Base-by-base conservation (phyloP, 441 rosid genomes). In the Gossypium laxum region DNA sequence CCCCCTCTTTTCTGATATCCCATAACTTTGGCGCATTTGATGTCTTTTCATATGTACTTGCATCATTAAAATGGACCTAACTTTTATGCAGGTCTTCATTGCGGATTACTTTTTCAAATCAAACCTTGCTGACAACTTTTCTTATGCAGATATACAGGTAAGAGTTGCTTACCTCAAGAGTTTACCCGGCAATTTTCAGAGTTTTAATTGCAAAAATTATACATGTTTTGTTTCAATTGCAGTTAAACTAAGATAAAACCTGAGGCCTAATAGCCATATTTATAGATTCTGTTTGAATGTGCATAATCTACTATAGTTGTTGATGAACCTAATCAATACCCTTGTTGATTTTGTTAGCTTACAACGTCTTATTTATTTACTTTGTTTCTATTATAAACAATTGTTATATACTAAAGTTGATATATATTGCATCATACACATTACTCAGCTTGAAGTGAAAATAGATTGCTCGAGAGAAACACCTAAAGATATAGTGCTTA, bases 91-190 rank as follows among this genome's bases (percentile, higher is more conserved):
- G 97, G 98, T 90, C 67, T 92, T 89, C 85, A 90, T 91, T 71
- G 81, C 85, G 21, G 98, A 94, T 82, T 94, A 90, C 82, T 90
- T 90, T 77, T 90, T 94, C 73, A 87, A 84, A 75, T 84, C 97
- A 77, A 86, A 82, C 73, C 77, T 94, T 79, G 80, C 90, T 47
- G 91, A 84, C 48, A 80, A 94, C 80, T 90, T 85, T 80, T 80
- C 89, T 51, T 75, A 69, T 38, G 92, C 94, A 15, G 91, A 92
- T 69, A 82, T 94, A 74, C 85, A 86, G 93, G 98, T 94, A 76
- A 72, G 78, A 15, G 59, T 67, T 62, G 57, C 50, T 71, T 15
- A 61, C 14, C 8, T 2, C 21, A 63, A 38, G 58, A 32, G 22
- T 3, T 50, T 45, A 12, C 10, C 24, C 22, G 3, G 17, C 22